Evolutionary conservation across 371 early-diverging fungal species (phyloP).

Genomic region (Zychaea mexicana): DNA sequence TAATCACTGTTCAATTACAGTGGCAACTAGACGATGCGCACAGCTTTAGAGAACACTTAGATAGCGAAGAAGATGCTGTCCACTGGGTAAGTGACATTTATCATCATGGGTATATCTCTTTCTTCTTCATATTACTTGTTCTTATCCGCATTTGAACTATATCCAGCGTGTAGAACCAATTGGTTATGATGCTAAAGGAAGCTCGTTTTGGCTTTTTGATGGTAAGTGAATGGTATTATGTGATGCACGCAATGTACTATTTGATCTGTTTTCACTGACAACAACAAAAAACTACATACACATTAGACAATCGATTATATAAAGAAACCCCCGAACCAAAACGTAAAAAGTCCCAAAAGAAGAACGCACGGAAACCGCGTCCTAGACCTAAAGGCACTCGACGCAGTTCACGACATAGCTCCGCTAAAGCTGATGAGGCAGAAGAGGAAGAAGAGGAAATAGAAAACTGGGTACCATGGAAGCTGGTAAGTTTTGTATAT

Average conservation of each 20-base stretch:
- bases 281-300: neutral
- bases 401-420: conserved; percentile 25
- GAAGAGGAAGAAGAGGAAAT: conserved; percentile 25
- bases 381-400: conserved; percentile 16
- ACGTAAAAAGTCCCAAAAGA: conserved; percentile 23
- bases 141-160: too few relatives aligned
- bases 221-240: conserved; percentile 37
- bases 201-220: conserved; percentile 80
- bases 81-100: conserved; percentile 57
- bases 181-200: conserved; percentile 68
- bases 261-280: neutral
- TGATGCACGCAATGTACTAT: neutral
- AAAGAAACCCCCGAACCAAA: conserved; percentile 51
- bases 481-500: conserved; percentile 41
- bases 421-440: conserved; percentile 25
- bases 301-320: conserved; percentile 70
- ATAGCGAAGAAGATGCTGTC: conserved; percentile 58
- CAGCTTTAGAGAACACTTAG: conserved; percentile 57
- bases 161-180: conserved; percentile 76
- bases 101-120: neutral
- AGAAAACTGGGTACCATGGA: conserved; percentile 48
- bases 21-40: conserved; percentile 76
- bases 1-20: too few relatives aligned
- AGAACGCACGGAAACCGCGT: conserved; percentile 12
- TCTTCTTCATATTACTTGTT: neutral